Evolutionary conservation across 768 basidiomycete genomes (phyloP).

Genomic region (Gymnopilus junonius): DNA sequence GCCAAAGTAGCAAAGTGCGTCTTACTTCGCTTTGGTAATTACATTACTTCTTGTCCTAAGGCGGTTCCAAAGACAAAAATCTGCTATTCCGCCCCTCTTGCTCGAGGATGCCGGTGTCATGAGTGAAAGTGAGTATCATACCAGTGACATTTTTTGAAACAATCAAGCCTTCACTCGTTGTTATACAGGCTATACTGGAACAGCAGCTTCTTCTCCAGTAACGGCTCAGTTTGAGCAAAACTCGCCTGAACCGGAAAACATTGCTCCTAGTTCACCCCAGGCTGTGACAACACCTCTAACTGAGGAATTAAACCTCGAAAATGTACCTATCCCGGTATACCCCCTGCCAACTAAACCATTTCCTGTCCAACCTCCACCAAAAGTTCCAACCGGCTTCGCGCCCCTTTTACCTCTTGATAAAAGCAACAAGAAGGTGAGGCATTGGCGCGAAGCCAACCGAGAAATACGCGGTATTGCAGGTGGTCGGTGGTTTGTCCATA

Average conservation of each 20-base stretch:
- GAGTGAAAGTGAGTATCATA: slow-evolving; percentile 59
- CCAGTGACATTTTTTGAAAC: neutral
- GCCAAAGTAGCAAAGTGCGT: slow-evolving; percentile 39
- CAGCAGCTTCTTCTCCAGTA: slow-evolving; percentile 75
- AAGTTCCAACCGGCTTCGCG: slow-evolving; percentile 77
- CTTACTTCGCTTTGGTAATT: neutral
- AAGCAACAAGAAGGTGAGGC: slow-evolving; percentile 61
- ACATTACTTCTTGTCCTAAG: slow-evolving; percentile 13
- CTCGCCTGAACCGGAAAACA: slow-evolving; percentile 56
- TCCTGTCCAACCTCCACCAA: slow-evolving; percentile 77
- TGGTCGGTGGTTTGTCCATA: slow-evolving; percentile 76
- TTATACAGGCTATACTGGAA: slow-evolving; percentile 60
- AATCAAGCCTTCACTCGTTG: slow-evolving; percentile 9
- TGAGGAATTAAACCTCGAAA: slow-evolving; percentile 55
- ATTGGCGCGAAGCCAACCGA: slow-evolving; percentile 75
- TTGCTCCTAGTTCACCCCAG: slow-evolving; percentile 36
- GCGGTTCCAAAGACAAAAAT: slow-evolving; percentile 32
- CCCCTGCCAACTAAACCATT: slow-evolving; percentile 85
- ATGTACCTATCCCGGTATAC: slow-evolving; percentile 69
- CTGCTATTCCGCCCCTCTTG: slow-evolving; percentile 39
- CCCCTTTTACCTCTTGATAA: slow-evolving; percentile 70
- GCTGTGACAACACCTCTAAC: slow-evolving; percentile 26
- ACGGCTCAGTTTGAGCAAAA: slow-evolving; percentile 50
- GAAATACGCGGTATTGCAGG: slow-evolving; percentile 85
- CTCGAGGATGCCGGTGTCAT: slow-evolving; percentile 55